Conservation (phyloP, 2,329 filamentous ascomycete species). For the Botrytis aclada region DNA sequence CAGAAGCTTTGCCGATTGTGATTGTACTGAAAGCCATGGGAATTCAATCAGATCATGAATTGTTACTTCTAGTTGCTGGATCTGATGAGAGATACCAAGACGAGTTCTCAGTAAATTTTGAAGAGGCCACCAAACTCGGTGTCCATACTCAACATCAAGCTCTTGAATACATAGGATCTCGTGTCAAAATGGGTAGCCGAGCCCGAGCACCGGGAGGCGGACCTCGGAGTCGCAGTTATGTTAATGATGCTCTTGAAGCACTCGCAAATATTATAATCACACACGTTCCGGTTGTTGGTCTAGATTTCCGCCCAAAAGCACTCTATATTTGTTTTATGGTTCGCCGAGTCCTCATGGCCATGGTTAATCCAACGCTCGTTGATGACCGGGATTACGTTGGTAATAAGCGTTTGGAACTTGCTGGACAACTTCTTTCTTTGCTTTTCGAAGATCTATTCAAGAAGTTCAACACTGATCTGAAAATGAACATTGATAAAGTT, state of each 20-base stretch:
- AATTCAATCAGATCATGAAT: conserved; percentile 91
- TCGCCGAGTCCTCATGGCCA: conserved; percentile 90
- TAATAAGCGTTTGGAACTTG: conserved; percentile 93
- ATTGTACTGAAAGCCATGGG: conserved; percentile 92
- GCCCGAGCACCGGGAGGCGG: conserved; percentile 48
- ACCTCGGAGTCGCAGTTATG: conserved; percentile 68
- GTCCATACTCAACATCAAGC: conserved; percentile 95
- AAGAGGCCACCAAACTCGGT: conserved; percentile 78
- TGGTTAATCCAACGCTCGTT: conserved; percentile 82
- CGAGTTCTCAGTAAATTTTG: conserved; percentile 92
- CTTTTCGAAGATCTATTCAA: conserved; percentile 99
- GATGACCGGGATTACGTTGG: conserved; percentile 98
- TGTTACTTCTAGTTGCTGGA: conserved; percentile 85
- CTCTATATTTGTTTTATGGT: conserved; percentile 97
- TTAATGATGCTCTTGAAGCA: conserved; percentile 89
- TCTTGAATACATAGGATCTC: conserved; percentile 82
- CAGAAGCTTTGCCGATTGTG: conserved; percentile 91
- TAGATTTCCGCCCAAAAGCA: conserved; percentile 96
- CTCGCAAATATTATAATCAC: conserved; percentile 90
- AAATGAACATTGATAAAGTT: conserved; percentile 91
- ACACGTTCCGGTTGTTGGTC: conserved; percentile 84
- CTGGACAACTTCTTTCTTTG: conserved; percentile 87
- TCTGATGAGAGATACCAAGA: conserved; percentile 88
- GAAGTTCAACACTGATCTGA: conserved; percentile 84
- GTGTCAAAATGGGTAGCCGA: conserved; percentile 80